These are phyloP conservation scores for Hyphopichia buzzinii DNA, from an alignment of 1,139 yeast genomes.

Conservation along the genomic window DNA sequence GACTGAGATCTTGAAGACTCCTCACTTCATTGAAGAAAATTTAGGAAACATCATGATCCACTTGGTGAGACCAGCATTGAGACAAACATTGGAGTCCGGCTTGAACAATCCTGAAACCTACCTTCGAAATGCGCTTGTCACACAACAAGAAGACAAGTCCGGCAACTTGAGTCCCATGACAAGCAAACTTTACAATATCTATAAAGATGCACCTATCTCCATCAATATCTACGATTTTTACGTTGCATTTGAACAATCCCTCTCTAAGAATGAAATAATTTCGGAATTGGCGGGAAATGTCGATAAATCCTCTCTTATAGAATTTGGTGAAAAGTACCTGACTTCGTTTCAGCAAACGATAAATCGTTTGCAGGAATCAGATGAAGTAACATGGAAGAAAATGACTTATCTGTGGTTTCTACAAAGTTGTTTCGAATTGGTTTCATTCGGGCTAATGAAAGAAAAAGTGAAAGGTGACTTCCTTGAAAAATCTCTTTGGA, in stretches of 20 bases:
- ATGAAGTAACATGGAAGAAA: conserved; percentile 40
- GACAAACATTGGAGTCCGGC: conserved; percentile 31
- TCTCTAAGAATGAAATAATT: conserved; percentile 41
- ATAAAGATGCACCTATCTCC: conserved; percentile 75
- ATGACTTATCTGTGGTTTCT: conserved; percentile 41
- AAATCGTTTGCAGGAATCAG: conserved; percentile 14
- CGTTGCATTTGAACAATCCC: conserved; percentile 60
- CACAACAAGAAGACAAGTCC: conserved; percentile 6
- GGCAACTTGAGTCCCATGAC: conserved; percentile 46
- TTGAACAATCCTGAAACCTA: conserved; percentile 30
- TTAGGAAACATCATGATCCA: conserved; percentile 38
- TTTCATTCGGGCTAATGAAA: conserved; percentile 38
- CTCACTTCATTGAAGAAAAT: conserved; percentile 34
- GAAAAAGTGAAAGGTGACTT: conserved; percentile 46
- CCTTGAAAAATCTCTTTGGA: conserved; percentile 46
- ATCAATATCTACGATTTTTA: conserved; percentile 79
- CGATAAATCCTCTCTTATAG: neutral
- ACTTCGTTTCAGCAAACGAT: conserved; percentile 9
- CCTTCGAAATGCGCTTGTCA: conserved; percentile 23
- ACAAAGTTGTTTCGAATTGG: conserved; percentile 41
- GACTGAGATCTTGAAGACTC: conserved; percentile 14
- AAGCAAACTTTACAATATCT: conserved; percentile 60
- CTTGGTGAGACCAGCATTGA: conserved; percentile 37
- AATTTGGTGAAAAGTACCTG: conserved; percentile 2
- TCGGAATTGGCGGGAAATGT: conserved; percentile 23